Conservation (phyloP, 306 rosid genomes). For the Rubus parviflorus region DNA sequence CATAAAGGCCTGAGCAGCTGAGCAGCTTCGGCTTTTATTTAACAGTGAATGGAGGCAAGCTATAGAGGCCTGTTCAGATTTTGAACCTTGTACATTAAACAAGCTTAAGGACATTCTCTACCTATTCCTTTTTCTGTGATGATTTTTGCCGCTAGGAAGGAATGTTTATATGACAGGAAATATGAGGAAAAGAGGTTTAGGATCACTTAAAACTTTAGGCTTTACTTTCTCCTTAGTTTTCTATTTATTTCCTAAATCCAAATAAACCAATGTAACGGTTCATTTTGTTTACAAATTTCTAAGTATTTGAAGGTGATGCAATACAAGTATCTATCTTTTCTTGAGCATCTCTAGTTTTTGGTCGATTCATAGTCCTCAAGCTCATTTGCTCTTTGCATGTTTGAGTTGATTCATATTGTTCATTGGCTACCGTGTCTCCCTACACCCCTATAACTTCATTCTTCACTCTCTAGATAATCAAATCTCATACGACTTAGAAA, state of each 20-base stretch:
- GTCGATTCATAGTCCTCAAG: neutral
- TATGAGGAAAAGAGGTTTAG: slow-evolving; percentile 1
- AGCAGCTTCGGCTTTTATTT: slow-evolving; percentile 17
- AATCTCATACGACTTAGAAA: neutral
- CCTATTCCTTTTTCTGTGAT: neutral
- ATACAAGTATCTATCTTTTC: neutral
- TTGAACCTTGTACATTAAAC: slow-evolving; percentile 41
- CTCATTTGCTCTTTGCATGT: neutral
- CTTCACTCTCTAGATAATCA: neutral
- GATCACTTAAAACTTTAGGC: neutral
- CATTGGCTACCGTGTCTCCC: neutral
- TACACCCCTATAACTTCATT: too few relatives aligned
- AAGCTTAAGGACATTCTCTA: neutral
- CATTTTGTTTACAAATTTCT: neutral
- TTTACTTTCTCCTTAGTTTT: neutral
- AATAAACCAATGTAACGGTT: neutral
- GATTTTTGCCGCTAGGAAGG: slow-evolving; percentile 25
- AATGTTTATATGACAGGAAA: neutral
- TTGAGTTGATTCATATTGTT: too few relatives aligned
- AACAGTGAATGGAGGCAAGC: neutral
- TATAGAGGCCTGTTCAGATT: slow-evolving; percentile 23
- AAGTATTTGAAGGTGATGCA: neutral
- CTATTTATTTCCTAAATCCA: neutral
- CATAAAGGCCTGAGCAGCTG: slow-evolving; percentile 21
- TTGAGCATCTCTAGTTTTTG: neutral